phyloP scores from a whole-genome alignment of 2,329 filamentous ascomycete genomes.

The Pseudopithomyces chartarum region DNA sequence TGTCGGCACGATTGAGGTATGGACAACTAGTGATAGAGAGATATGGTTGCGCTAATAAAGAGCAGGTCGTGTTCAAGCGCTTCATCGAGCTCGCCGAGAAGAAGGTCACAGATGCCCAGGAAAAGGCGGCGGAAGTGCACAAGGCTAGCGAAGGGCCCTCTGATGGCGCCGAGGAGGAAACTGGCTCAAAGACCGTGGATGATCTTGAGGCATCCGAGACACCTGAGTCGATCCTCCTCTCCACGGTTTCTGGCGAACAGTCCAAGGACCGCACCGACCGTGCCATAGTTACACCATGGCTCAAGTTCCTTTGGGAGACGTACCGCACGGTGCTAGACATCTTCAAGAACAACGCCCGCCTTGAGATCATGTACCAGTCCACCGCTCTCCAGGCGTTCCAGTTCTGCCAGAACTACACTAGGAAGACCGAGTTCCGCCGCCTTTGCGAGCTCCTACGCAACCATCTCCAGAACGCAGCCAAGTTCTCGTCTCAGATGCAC shows the following conservation, averaged over 20 bases:
- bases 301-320: conserved; percentile 99
- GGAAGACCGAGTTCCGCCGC: conserved; percentile 98
- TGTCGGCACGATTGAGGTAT: conserved; percentile 93
- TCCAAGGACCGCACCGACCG: conserved; percentile 96
- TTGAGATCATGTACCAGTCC: conserved; percentile 97
- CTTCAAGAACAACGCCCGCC: conserved; percentile 95
- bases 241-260: conserved; percentile 97
- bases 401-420: conserved; percentile 96
- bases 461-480: conserved; percentile 98
- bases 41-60: conserved; percentile 14
- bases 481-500: conserved; percentile 99
- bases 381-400: conserved; percentile 98
- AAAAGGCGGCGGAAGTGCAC: conserved; percentile 95
- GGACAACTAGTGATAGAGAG: conserved; percentile 12
- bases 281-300: conserved; percentile 97
- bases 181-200: conserved; percentile 72
- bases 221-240: conserved; percentile 95
- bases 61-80: conserved; percentile 81
- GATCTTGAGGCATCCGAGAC: conserved; percentile 97
- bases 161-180: conserved; percentile 40
- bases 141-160: conserved; percentile 79
- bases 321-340: conserved; percentile 98
- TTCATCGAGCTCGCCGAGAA: conserved; percentile 97
- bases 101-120: conserved; percentile 94
- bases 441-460: conserved; percentile 98